These are phyloP conservation scores for Sphaceloma murrayae DNA, from an alignment of 2,329 filamentous ascomycete species.

Conservation along the genomic window DNA sequence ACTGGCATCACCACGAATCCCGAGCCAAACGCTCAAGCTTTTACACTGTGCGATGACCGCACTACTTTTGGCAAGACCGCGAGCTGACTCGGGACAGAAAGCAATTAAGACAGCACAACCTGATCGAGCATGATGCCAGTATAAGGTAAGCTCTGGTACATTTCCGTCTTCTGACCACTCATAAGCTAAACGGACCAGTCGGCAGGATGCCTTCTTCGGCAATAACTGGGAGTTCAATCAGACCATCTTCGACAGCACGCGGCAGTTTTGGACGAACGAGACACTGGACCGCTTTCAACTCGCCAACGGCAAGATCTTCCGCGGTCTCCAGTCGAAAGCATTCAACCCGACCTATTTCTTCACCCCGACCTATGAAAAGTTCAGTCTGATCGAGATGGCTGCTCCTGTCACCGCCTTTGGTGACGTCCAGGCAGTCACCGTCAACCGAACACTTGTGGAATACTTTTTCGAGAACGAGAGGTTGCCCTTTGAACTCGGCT, in stretches of 20 bases:
- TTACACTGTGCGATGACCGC: not conserved
- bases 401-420: slow-evolving; percentile 7
- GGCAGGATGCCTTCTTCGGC: slow-evolving; percentile 12
- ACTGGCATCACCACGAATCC: slow-evolving; percentile 2
- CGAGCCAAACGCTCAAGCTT: slow-evolving; percentile 1
- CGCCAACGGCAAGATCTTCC: slow-evolving; percentile 4
- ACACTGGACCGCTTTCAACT: not conserved
- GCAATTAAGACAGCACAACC: slow-evolving; percentile 3
- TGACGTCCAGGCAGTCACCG: slow-evolving; percentile 4
- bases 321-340: slow-evolving; percentile 3
- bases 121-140: slow-evolving; percentile 12
- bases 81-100: not conserved
- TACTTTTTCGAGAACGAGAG: slow-evolving; percentile 9
- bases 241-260: slow-evolving; percentile 1
- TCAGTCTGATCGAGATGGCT: slow-evolving; percentile 3
- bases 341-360: slow-evolving; percentile 13
- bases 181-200: not conserved
- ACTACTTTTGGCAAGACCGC: too few species aligned
- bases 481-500: slow-evolving; percentile 6
- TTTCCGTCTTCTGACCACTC: too few species aligned
- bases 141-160: not conserved
- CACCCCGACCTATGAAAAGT: not conserved
- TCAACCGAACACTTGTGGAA: not conserved
- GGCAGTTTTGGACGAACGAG: slow-evolving; percentile 3
- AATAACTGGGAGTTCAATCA: slow-evolving; percentile 11